Conservation (phyloP, 2,329 filamentous ascomycete genomes). For the Exserohilum rostratum region DNA sequence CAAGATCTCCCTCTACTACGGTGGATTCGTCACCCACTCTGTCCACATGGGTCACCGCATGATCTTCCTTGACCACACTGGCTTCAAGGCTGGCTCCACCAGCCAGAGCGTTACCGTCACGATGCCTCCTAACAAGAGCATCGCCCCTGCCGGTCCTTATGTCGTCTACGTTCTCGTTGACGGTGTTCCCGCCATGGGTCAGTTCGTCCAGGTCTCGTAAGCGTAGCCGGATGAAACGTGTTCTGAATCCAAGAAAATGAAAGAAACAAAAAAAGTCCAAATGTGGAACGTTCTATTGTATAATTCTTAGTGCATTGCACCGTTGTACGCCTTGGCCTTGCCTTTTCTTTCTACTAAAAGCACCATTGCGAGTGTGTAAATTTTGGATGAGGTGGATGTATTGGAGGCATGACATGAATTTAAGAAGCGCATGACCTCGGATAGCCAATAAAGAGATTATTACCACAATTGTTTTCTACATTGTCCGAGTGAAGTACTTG, state of each 20-base stretch:
- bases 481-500: too few species aligned
- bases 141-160: conserved; percentile 66
- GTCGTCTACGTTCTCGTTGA: conserved; percentile 65
- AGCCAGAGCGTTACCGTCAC: conserved; percentile 58
- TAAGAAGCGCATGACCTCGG: too few species aligned
- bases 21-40: conserved; percentile 66
- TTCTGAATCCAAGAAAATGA: too few species aligned
- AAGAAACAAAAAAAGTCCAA: conserved; percentile 27
- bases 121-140: conserved; percentile 61
- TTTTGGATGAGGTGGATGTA: too few species aligned
- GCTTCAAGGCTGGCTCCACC: conserved; percentile 52
- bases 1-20: conserved; percentile 62
- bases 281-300: not conserved
- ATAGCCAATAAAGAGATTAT: too few species aligned
- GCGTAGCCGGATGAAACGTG: not conserved
- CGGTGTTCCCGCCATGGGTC: conserved; percentile 60
- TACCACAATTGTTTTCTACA: too few species aligned
- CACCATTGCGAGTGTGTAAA: too few species aligned
- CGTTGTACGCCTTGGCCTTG: not conserved
- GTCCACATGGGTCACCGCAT: conserved; percentile 68
- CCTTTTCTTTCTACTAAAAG: not conserved
- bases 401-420: too few species aligned
- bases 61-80: conserved; percentile 58
- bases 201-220: conserved; percentile 56
- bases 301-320: not conserved